A percentile compares a stretch with the other conserved stretches of the same genome.
Evolutionary conservation across 306 rosid genomes (phyloP).

Genomic region (Rosa rugosa): DNA sequence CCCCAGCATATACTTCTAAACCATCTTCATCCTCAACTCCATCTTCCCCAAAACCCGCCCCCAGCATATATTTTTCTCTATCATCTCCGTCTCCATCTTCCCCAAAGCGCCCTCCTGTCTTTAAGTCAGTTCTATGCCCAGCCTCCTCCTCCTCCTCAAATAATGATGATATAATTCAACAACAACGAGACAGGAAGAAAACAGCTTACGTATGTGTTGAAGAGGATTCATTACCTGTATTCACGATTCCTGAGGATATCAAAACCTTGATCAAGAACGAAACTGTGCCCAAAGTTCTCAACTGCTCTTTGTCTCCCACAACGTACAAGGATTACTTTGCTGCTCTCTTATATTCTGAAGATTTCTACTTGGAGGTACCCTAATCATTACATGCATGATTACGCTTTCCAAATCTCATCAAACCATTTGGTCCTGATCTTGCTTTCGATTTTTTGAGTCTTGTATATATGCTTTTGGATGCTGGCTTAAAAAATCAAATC

Average conservation of each 20-base stretch:
- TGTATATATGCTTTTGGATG: background rate
- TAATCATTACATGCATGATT: background rate
- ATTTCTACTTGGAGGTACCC: conserved; percentile 34
- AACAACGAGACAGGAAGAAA: background rate
- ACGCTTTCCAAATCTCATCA: background rate
- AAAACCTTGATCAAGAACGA: conserved; percentile 31
- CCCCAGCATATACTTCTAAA: background rate
- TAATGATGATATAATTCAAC: background rate
- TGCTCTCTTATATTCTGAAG: conserved; percentile 41
- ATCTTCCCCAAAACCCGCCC: background rate
- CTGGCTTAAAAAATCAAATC: background rate
- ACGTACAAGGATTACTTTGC: conserved; percentile 45
- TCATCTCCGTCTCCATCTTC: background rate
- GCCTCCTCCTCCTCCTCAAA: conserved; percentile 5
- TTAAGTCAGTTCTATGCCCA: background rate
- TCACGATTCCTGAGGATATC: conserved; percentile 26
- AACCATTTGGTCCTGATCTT: background rate
- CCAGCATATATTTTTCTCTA: no score
- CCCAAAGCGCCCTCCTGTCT: background rate
- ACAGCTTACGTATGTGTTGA: conserved; percentile 13
- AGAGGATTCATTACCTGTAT: conserved; percentile 19
- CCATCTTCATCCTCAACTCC: background rate
- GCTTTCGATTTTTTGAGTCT: background rate
- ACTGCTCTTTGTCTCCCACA: conserved; percentile 22
- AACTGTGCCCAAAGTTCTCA: conserved; percentile 29